These are phyloP conservation scores for Brassica balearica DNA, from an alignment of 441 rosid genomes.

Conservation along the genomic window DNA sequence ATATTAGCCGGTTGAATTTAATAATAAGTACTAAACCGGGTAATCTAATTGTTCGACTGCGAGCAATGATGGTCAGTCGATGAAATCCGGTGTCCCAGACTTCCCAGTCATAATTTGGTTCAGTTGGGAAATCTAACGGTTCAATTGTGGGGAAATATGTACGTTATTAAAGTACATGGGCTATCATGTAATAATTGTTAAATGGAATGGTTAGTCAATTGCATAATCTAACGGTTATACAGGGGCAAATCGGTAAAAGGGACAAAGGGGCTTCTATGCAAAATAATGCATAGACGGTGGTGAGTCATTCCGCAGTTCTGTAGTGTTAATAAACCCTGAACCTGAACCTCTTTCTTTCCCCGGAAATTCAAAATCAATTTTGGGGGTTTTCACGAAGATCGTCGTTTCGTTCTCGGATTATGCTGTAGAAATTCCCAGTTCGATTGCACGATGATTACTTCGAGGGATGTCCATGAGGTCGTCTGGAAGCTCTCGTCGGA, in stretches of 20 bases:
- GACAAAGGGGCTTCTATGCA: background rate
- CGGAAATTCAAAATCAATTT: slow-evolving; percentile 24
- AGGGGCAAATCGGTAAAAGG: background rate
- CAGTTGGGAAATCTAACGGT: background rate
- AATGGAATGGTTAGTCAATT: too few species aligned
- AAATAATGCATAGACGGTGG: background rate
- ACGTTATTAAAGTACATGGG: background rate
- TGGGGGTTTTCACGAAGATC: slow-evolving; percentile 7
- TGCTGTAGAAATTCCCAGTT: slow-evolving; percentile 25
- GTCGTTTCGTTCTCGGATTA: slow-evolving; percentile 44
- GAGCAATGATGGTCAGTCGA: background rate
- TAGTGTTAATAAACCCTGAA: slow-evolving; percentile 36
- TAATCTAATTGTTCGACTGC: background rate
- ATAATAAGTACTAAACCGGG: too few species aligned
- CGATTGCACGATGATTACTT: slow-evolving; percentile 53
- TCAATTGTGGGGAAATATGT: background rate
- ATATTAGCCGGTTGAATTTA: too few species aligned
- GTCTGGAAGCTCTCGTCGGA: slow-evolving; percentile 92
- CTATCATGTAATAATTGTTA: background rate
- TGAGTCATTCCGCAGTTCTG: background rate
- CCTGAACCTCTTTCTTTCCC: slow-evolving; percentile 24
- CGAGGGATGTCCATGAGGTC: slow-evolving; percentile 83
- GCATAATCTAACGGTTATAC: slow-evolving; percentile 4
- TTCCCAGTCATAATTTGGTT: background rate
- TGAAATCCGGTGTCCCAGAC: too few species aligned